These are phyloP conservation scores for Aspergillus neoniger DNA, from an alignment of 2,329 filamentous ascomycete species.

Conservation along the genomic window DNA sequence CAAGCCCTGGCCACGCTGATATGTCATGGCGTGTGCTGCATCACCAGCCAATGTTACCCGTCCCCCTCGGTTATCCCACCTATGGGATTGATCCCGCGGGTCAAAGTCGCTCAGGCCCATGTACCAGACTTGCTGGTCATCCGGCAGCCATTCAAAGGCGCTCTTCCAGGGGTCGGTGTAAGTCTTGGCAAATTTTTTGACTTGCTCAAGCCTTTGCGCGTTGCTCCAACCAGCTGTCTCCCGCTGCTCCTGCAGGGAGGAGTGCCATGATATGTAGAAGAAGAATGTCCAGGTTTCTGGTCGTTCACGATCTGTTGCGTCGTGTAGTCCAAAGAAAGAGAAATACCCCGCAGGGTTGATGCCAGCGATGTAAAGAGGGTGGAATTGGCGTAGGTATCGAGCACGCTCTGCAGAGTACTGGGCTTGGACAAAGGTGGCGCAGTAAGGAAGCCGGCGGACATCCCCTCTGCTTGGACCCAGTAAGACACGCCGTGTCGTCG, in stretches of 20 bases:
- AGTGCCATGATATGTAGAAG: conserved; percentile 52
- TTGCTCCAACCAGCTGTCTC: conserved; percentile 20
- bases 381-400: conserved; percentile 45
- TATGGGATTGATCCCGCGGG: conserved; percentile 13
- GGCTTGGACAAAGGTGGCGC: conserved; percentile 49
- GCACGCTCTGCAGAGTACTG: conserved; percentile 47
- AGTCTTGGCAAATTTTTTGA: conserved; percentile 40
- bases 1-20: conserved; percentile 60
- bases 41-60: conserved; percentile 57
- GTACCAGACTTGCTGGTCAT: conserved; percentile 24
- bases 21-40: conserved; percentile 62
- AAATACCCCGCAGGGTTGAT: conserved; percentile 50
- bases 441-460: conserved; percentile 46
- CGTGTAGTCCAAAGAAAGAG: conserved; percentile 47
- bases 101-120: conserved; percentile 22
- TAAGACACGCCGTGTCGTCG: conserved; percentile 27
- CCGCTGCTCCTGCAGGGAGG: conserved; percentile 42
- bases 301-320: conserved; percentile 25
- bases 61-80: conserved; percentile 29
- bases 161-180: conserved; percentile 51
- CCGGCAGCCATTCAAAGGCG: conserved; percentile 22
- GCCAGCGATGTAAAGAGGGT: conserved; percentile 48
- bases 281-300: conserved; percentile 39
- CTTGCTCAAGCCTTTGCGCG: conserved; percentile 29
- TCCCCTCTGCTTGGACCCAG: conserved; percentile 32